Evolutionary conservation across 2,329 filamentous ascomycete genomes (phyloP).

Genomic region (Leptographium procerum): DNA sequence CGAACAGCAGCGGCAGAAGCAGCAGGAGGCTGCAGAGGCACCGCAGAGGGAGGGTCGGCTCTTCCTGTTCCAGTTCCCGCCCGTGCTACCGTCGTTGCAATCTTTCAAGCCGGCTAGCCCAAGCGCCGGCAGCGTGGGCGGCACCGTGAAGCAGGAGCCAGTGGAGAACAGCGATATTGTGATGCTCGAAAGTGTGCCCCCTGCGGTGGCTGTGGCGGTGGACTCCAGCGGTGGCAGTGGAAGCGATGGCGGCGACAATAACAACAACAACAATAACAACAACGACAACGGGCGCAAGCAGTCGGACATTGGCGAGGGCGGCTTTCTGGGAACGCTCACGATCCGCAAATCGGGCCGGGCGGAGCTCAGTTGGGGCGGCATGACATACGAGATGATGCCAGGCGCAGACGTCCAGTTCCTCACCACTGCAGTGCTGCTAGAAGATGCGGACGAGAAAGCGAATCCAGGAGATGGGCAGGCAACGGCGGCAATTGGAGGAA

Average conservation of each 20-base stretch:
- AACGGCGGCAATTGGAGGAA: conserved; percentile 21
- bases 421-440: conserved; percentile 47
- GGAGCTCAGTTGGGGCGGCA: conserved; percentile 52
- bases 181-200: conserved; percentile 25
- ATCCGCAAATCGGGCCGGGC: conserved; percentile 51
- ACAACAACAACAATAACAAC: conserved; percentile 15
- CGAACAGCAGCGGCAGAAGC: not conserved
- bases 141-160: conserved; percentile 30
- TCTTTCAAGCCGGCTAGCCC: conserved; percentile 7
- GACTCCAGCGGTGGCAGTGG: conserved; percentile 31
- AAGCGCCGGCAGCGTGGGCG: not conserved
- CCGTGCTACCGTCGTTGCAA: conserved; percentile 45
- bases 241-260: conserved; percentile 13
- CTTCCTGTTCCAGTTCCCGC: conserved; percentile 55
- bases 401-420: conserved; percentile 40
- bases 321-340: conserved; percentile 48
- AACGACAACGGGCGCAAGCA: conserved; percentile 16
- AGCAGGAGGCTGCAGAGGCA: not conserved
- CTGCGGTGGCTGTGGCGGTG: conserved; percentile 19
- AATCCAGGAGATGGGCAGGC: conserved; percentile 20
- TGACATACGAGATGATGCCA: conserved; percentile 40
- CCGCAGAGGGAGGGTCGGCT: conserved; percentile 36
- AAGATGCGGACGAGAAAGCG: conserved; percentile 41
- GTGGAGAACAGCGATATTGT: conserved; percentile 20
- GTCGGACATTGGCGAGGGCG: conserved; percentile 25